phyloP scores from a whole-genome alignment of 2,329 filamentous ascomycete genomes.

The Penicillium vulpinum region DNA sequence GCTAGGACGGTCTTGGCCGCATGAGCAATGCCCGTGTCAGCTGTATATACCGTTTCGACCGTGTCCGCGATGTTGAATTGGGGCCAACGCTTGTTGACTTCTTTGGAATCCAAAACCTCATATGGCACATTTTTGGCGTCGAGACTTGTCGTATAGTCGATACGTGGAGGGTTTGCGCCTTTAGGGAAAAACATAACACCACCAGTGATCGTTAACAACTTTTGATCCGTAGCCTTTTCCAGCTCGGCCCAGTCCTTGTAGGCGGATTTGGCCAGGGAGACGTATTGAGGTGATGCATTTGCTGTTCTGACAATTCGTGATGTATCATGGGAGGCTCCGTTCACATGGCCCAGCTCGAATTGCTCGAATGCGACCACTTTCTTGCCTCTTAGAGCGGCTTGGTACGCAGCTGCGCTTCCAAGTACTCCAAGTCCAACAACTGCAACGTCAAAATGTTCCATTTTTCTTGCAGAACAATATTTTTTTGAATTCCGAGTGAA shows the following conservation, averaged over 20 bases:
- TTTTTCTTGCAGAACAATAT: slow-evolving; percentile 1
- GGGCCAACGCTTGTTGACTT: slow-evolving; percentile 28
- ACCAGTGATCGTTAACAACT: slow-evolving; percentile 28
- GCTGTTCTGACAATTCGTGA: slow-evolving; percentile 33
- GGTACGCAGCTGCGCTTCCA: slow-evolving; percentile 31
- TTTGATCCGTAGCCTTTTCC: slow-evolving; percentile 19
- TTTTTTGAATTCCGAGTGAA: background rate
- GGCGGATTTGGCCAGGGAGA: slow-evolving; percentile 47
- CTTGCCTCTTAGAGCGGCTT: slow-evolving; percentile 27
- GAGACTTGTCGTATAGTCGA: slow-evolving; percentile 20
- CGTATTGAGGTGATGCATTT: slow-evolving; percentile 27
- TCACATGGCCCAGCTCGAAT: slow-evolving; percentile 32
- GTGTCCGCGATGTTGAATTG: slow-evolving; percentile 25
- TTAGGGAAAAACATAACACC: slow-evolving; percentile 27
- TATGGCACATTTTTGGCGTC: slow-evolving; percentile 22
- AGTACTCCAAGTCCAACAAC: slow-evolving; percentile 31
- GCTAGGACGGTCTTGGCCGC: slow-evolving; percentile 25
- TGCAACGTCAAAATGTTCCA: slow-evolving; percentile 28
- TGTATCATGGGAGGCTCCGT: slow-evolving; percentile 32
- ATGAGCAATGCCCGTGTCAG: slow-evolving; percentile 30
- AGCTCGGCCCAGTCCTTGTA: slow-evolving; percentile 34
- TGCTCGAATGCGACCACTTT: slow-evolving; percentile 32
- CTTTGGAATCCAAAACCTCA: slow-evolving; percentile 23
- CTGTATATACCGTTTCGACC: slow-evolving; percentile 26
- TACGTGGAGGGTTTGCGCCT: slow-evolving; percentile 10